Percentiles rank a stretch among this genome's conserved stretches.
Conservation (phyloP, 441 rosid genomes). For the Adansonia grandidieri region DNA sequence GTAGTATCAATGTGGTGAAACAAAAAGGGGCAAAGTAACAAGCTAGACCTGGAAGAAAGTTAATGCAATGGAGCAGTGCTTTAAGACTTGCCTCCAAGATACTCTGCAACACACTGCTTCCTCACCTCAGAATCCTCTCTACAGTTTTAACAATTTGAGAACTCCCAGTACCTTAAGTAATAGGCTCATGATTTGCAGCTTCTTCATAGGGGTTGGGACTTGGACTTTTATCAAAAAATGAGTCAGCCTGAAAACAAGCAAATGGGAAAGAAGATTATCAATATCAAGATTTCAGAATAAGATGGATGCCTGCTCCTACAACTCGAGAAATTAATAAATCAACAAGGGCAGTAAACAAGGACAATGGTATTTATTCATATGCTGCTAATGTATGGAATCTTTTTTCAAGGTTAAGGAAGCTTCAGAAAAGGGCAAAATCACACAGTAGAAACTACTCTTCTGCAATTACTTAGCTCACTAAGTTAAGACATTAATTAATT, state of each 20-base stretch:
- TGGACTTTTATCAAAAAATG: background rate
- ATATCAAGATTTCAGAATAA: background rate
- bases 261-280: background rate
- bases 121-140: background rate
- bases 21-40: background rate
- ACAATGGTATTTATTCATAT: background rate
- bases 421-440: background rate
- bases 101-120: conserved; percentile 8
- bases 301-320: background rate
- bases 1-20: background rate
- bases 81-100: background rate
- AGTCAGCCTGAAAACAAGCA: background rate
- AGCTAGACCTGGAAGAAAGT: background rate
- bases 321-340: background rate
- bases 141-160: background rate
- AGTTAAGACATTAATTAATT: background rate
- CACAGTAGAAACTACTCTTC: background rate
- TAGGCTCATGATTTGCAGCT: background rate
- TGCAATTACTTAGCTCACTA: too few relatives aligned
- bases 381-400: background rate
- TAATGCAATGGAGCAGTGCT: background rate
- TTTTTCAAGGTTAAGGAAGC: background rate
- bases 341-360: background rate
- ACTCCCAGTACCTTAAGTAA: background rate
- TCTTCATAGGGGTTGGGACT: background rate